Base-by-base conservation (phyloP, 2,329 filamentous ascomycete genomes). In the Penicillium frequentans region DNA sequence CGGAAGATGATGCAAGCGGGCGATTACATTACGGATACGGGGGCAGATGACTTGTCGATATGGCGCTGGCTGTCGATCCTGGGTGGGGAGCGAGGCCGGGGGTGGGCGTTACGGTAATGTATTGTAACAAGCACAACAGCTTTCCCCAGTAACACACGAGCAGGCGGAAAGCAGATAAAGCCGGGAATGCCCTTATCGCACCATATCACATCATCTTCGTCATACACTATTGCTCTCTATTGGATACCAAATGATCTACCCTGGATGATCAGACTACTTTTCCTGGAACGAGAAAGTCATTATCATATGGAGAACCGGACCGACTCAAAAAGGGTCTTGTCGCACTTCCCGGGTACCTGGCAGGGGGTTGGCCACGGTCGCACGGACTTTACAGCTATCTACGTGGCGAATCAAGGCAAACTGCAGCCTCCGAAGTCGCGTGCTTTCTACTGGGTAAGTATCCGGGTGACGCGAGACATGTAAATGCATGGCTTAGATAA, bases 1-100 rank as follows among this genome's bases (percentile, higher is more conserved):
- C 64, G 64, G 62, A 59, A 47, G 68, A 72, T 71, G 70, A 71
- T 71, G 71, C 70, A 73, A 71, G 63, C 67, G 58, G 63, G 52
- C 43, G 52, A 57, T 60, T 63, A 65, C 63, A 54, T 49, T 67
- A 68, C 66, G 48, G 59, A 64, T 64, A 68, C 65, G 60, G 64
- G 57, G 54, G 26, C 52, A 47, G 52, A 48, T 54, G 52, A 60
- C 56, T 52, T 27, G 49, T 54, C 54, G 49, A 62, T 62, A 63
- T 46, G 60, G 53, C 51, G 60, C 35, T 54, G 50, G 54, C 48
- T 53, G 67, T 66, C 57, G 65, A 70, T 69, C 66, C 50, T 58
- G 56, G 57, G 57, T 56, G 58, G 55, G 63, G 63, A 57, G 49
- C 47, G 54, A 46, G 56, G 54, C 56, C 60, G 64, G 65, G 64